Base-by-base conservation (phyloP, 768 basidiomycete genomes). In the Leccinum aurantiacum region DNA sequence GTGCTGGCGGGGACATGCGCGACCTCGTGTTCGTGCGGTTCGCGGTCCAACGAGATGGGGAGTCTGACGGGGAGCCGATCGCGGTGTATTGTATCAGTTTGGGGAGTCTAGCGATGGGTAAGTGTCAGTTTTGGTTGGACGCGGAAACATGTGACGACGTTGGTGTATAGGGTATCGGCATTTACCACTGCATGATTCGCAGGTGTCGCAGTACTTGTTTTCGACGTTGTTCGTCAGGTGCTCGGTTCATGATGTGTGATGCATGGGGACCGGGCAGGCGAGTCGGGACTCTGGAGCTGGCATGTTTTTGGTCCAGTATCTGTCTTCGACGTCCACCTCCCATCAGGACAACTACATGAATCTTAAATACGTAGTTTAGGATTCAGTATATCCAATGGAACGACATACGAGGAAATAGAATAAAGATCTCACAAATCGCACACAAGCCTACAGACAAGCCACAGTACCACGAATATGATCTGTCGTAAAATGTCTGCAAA, bases 181-280 rank as follows among this genome's bases (percentile, higher is more conserved):
- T 74, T 73, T 98, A 6, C 94, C 96, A 0, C 76, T 98, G 37
- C 91, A 94, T 67, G 96, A 98, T 73, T 76, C 83, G 2, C 89
- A 95, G 70, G 84, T 93, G 48, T 89, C 90, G 41, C 93, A 95
- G 68, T 91, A 89, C 68, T 78, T 98, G 53, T 98, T 95, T 74
- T 93, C 95, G 24, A 95, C 95, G n/a, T 79, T 98, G 17, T 97
- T 98, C 67, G 87, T 96, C 22, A 76, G 83, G 57, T 82, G 88
- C 50, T 75, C 80, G 17, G 72, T 93, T 38, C 68, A 73, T 3
- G 75, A 79, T 29, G 71, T 60, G 0, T 51, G 15, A 41, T 19
- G 14, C 7, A 56, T 44, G 17, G 41, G 41, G 15, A 1, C 15
- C 33, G 3, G 33, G 33, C 6, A n/a, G n/a, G 4, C 41, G n/a